Conservation (phyloP, 2,329 filamentous ascomycete species). For the Beauveria varroae region DNA sequence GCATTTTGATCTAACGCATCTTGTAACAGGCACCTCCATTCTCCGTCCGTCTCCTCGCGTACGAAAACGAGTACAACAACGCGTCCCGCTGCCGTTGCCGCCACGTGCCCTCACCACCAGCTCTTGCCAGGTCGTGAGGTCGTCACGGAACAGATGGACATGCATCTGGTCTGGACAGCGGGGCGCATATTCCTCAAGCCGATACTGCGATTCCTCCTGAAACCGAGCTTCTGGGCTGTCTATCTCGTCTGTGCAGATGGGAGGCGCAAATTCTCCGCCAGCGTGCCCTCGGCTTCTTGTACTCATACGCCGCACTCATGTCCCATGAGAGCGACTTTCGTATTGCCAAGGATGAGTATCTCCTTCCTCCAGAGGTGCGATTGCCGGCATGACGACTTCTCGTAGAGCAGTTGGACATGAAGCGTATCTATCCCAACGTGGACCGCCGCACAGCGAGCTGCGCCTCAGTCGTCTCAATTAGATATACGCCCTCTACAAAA, state of each 20-base stretch:
- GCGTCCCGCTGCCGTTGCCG: neutral
- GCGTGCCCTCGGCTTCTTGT: neutral
- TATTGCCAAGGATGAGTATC: neutral
- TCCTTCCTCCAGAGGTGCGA: neutral
- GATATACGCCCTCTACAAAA: neutral
- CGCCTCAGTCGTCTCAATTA: neutral
- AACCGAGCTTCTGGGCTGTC: too few relatives aligned
- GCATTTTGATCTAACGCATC: neutral
- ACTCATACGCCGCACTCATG: neutral
- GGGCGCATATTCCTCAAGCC: too few relatives aligned
- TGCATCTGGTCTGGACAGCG: too few relatives aligned
- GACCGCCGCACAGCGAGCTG: neutral
- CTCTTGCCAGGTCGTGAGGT: too few relatives aligned
- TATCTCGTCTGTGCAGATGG: too few relatives aligned
- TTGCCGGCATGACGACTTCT: neutral
- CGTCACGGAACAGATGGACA: too few relatives aligned
- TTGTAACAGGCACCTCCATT: neutral
- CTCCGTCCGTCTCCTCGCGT: neutral
- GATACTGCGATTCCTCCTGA: too few relatives aligned
- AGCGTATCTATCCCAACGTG: neutral
- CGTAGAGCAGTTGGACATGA: neutral
- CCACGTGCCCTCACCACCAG: too few relatives aligned
- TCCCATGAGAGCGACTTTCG: neutral
- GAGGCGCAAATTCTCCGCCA: neutral
- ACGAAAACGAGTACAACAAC: neutral